Conservation (phyloP, 371 early-diverging fungal genomes). For the Massospora cicadina region DNA sequence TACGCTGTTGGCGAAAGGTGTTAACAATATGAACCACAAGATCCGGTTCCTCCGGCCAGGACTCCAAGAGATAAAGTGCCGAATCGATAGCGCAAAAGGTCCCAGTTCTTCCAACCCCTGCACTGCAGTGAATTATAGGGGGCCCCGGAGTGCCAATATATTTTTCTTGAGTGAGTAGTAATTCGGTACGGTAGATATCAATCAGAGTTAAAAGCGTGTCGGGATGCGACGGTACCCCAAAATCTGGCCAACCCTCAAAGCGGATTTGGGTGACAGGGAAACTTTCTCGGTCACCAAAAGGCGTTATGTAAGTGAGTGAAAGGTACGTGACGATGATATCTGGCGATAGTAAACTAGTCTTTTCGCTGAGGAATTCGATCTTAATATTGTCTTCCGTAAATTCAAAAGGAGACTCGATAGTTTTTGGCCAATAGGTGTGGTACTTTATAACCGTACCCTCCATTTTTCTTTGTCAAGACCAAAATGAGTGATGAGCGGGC, state of each 20-base stretch:
- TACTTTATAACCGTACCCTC: conserved; percentile 51
- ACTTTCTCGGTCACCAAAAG: neutral
- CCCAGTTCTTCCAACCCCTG: conserved; percentile 96
- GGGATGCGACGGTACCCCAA: conserved; percentile 42
- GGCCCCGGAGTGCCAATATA: neutral
- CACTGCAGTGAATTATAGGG: conserved; percentile 63
- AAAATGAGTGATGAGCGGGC: conserved; percentile 54
- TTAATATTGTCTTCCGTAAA: neutral
- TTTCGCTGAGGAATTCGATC: conserved; percentile 5
- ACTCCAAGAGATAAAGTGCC: conserved; percentile 17
- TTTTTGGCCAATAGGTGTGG: conserved; percentile 51
- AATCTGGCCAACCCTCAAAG: conserved; percentile 81
- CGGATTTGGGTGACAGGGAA: conserved; percentile 44
- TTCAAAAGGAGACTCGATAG: neutral
- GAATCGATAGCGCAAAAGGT: conserved; percentile 71
- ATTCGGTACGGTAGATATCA: conserved; percentile 18
- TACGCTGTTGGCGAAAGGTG: conserved; percentile 6
- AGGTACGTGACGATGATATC: conserved; percentile 1
- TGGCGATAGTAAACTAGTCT: neutral
- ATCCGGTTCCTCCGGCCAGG: conserved; percentile 4
- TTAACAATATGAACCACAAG: conserved; percentile 5
- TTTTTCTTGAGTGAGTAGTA: conserved; percentile 13
- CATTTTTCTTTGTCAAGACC: conserved; percentile 59
- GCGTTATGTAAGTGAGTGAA: neutral
- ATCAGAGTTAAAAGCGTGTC: conserved; percentile 24